Base-by-base conservation (phyloP, 768 basidiomycete genomes). In the Naganishia kalamii region DNA sequence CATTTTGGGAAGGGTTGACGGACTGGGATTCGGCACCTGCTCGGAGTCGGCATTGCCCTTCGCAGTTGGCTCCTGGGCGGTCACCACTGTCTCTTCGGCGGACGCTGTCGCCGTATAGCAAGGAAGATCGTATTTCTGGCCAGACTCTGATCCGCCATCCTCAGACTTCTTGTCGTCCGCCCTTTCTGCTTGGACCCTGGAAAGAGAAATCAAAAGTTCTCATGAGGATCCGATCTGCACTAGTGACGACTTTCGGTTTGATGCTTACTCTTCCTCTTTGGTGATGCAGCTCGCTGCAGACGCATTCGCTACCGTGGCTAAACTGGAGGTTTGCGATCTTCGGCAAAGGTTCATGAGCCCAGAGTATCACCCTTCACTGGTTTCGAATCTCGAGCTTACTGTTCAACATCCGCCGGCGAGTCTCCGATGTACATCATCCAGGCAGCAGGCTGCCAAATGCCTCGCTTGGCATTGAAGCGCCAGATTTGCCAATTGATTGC, bases 381-480 rank as follows among this genome's bases (percentile, higher is more conserved):
- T 27, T 6, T 6, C 25, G 27, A 52, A 40, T 8, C 37, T n/a
- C 37, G 17, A 19, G 21, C 1, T 15, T 35, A 57, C 54, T 35
- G 23, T 40, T 23, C 37, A 1, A 11, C 8, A 15, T 41, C 35
- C 1, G 23, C 35, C 1, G 54, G 37, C 19, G 43, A 10, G 6
- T 57, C 10, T 11, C 37, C 54, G 37, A 57, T 57, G 35, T 57
- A 57, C 54, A 57, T 57, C 54, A 57, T 57, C 54, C 54, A 57
- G 13, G 54, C 54, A 10, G 54, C 54, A 15, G 54, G 54, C 37
- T 57, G 54, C 54, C 54, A 57, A 1, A 23, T 10, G 1, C 54
- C 37, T 37, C 54, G 54, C 12, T 40, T 37, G 54, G 37, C 21
- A 25, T 25, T 29, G 33, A 23, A 32, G 12, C 33, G 54, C 54